A percentile compares a stretch with the other conserved stretches of the same genome.
Evolutionary conservation across 441 rosid species (phyloP).

Genomic region (Cnidoscolus chayamansa): DNA sequence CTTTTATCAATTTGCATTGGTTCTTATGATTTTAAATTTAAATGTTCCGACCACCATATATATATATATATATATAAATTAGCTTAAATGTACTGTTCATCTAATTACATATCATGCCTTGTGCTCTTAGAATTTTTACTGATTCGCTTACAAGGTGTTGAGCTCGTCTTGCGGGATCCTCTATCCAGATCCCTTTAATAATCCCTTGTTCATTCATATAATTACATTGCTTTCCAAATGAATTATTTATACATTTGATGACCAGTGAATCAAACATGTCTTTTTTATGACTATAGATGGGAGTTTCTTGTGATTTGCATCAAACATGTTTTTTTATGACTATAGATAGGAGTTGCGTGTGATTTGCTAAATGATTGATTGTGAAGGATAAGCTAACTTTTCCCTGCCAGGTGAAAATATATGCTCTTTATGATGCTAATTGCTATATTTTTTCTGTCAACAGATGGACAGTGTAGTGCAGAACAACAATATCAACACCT

Average conservation of each 20-base stretch:
- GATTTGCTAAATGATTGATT: background rate
- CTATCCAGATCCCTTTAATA: too few species aligned
- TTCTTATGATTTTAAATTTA: background rate
- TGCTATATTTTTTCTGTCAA: conserved; percentile 16
- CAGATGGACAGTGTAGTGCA: conserved; percentile 34
- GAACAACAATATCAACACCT: conserved; percentile 29
- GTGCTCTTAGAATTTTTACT: background rate
- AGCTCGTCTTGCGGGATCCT: background rate
- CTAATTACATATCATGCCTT: background rate
- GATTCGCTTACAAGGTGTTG: background rate
- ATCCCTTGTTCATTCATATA: background rate
- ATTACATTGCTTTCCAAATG: background rate
- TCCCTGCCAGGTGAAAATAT: conserved; percentile 1
- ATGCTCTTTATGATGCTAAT: conserved; percentile 5
- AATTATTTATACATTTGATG: background rate
- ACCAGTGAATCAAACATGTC: background rate
- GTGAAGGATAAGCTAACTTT: background rate
- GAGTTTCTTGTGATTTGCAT: too few species aligned
- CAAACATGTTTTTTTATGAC: too few species aligned
- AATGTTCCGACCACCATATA: background rate
- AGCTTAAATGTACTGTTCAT: background rate
- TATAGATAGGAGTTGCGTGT: background rate
- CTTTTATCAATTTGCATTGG: background rate
- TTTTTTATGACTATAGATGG: too few species aligned
- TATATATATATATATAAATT: background rate